Evolutionary conservation across 441 rosid genomes (phyloP), one percentile per base, ranked within the genome.

Genomic region (Melianthus villosus): DNA sequence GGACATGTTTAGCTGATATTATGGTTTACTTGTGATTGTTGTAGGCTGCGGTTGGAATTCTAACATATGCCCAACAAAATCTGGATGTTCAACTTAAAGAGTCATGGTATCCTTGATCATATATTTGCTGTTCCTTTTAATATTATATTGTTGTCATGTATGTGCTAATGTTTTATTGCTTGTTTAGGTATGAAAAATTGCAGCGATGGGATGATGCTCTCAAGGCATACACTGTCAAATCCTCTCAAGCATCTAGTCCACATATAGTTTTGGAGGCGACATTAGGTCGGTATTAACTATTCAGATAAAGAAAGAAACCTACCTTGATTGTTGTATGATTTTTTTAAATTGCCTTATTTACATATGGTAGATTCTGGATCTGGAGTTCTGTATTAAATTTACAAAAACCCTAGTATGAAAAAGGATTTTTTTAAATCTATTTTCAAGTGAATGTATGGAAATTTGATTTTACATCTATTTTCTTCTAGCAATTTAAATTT

Each of bases 191-290:
- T 67, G 99, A 92, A 71, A 92, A 92, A 63, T 68, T 92, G 73
- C 99, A 92, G 69, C 74, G 99, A 29, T 92, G 99, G 99, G 95
- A 92, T 58, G 99, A 86, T 64, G 99, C 99, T 51, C 89, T 86
- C 44, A 86, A 79, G 72, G 99, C 99, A 33, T 92, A 92, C 63
- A 81, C 94, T 43, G 54, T 60, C 36, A 92, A 86, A 68, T 89
- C 94, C 41, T 57, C 75, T 40, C 99, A 82, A 72, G 79, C 76
- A 50, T 56, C 94, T 15, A 77, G 71, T 73, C 72, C 89, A 3
- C 93, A 77, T 69, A 67, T 77, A 48, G 75, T 66, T 22, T 62
- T 92, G 68, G 97, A 92, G 55, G 94, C 99, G 60, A 92, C 92
- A 16, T 48, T 82, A 71, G 99, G 99, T 89, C 25, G 15, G 67